These are phyloP conservation scores for Malassezia psittaci DNA, from an alignment of 1,284 basidiomycete species.

Conservation along the genomic window DNA sequence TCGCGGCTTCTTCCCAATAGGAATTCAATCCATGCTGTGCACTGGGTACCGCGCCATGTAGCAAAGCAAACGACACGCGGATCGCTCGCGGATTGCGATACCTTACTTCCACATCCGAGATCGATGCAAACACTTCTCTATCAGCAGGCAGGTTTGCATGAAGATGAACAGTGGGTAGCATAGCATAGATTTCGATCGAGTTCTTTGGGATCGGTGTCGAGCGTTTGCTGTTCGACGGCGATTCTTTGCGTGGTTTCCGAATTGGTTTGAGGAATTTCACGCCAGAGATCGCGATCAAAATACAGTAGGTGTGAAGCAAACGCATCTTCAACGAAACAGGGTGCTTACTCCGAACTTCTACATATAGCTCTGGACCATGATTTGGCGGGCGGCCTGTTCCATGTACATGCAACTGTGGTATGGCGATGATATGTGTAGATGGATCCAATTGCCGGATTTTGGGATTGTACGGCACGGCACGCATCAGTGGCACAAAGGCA, in stretches of 20 bases:
- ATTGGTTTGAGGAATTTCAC: slow-evolving; percentile 44
- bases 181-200: neutral
- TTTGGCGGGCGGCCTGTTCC: slow-evolving; percentile 16
- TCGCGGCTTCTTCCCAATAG: slow-evolving; percentile 72
- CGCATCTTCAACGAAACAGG: slow-evolving; percentile 54
- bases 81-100: slow-evolving; percentile 19
- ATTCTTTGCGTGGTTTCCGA: too few species aligned
- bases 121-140: neutral
- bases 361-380: slow-evolving; percentile 31
- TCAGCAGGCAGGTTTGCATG: slow-evolving; percentile 3
- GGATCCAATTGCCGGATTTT: slow-evolving; percentile 44
- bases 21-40: slow-evolving; percentile 27
- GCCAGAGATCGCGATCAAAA: slow-evolving; percentile 59
- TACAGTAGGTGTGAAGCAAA: slow-evolving; percentile 64
- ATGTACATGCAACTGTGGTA: slow-evolving; percentile 29
- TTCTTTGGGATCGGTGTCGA: neutral
- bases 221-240: too few species aligned
- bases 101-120: neutral
- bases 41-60: slow-evolving; percentile 51
- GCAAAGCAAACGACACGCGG: slow-evolving; percentile 43
- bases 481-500: slow-evolving; percentile 2
- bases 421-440: slow-evolving; percentile 22
- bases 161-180: slow-evolving; percentile 24
- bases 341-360: slow-evolving; percentile 47
- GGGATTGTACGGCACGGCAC: slow-evolving; percentile 2